Evolutionary conservation across 805 yeast species (phyloP), one percentile per base, ranked within the genome.

Genomic region (Saccharomycopsis schoenii): DNA sequence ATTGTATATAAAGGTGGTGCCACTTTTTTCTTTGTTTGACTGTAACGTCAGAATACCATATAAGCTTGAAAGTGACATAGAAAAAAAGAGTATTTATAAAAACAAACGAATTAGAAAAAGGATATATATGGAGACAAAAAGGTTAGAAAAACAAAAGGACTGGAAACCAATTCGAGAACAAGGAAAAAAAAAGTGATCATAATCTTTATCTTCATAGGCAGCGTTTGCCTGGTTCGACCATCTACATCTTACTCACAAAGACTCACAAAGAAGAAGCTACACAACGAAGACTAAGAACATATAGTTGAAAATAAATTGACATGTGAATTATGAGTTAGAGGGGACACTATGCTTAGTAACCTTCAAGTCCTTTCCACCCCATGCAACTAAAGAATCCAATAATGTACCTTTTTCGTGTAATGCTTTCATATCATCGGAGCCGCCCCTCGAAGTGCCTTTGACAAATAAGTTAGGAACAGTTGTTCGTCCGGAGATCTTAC

Each of bases 401-500:
- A 93, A 77, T 57, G 73, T 74, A 37, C 84, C 86, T 1, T 77
- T 74, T 21, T 77, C 75, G 68, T 89, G 91, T 61, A 89, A 74
- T 40, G 74, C 77, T 29, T 72, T 76, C 71, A 94, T 82, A 60
- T 92, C 97, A 71, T 90, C 97, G 50, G 83, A 83, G 2, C 99
- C 99, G 47, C 99, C 99, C 66, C 88, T 80, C 56, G 93, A 85
- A 29, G 80, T 71, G 9, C 88, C 86, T 60, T 84, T 86, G 59
- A 93, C 81, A 59, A 89, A 77, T 21, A 94, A 81, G 70, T 94
- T 94, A 29, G 99, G 99, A 14, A 94, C 99, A 0, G 98, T 93
- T 36, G 74, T 74, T 67, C 97, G 83, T 6, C 94, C 96, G 4
- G 96, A 83, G 61, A 79, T 72, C 58, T 78, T 76, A 17, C 79